Evolutionary conservation across 169 alveolate species (phyloP).

Genomic region (Cryptosporidium meleagridis): DNA sequence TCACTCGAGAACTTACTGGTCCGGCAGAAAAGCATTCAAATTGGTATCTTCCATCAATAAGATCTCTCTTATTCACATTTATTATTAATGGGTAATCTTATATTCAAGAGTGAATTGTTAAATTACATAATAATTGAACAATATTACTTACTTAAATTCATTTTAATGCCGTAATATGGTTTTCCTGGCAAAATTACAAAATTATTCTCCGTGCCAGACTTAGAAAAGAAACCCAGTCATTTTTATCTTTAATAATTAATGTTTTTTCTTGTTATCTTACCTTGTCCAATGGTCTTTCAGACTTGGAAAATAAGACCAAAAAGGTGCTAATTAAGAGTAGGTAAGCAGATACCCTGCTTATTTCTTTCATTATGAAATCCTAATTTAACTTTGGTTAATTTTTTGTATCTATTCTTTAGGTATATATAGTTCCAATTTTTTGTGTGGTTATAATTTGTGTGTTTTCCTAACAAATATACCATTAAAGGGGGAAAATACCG

Average conservation of each 20-base stretch:
- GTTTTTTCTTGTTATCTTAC: not conserved
- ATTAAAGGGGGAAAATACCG: slow-evolving; percentile 5
- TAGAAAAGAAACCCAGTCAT: not conserved
- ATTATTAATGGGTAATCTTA: slow-evolving; percentile 20
- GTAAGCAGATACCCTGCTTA: not conserved
- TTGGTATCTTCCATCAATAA: slow-evolving; percentile 24
- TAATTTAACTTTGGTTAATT: not conserved
- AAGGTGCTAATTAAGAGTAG: not conserved
- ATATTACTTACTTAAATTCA: slow-evolving; percentile 15
- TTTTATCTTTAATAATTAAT: not conserved
- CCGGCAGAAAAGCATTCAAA: slow-evolving; percentile 49
- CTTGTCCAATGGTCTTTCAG: not conserved
- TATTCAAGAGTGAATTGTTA: not conserved
- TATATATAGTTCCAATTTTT: not conserved
- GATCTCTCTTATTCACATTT: slow-evolving; percentile 6
- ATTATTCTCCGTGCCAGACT: not conserved
- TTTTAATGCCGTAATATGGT: slow-evolving; percentile 30
- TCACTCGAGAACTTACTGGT: slow-evolving; percentile 32
- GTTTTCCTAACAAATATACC: not conserved
- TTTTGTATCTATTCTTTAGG: not conserved
- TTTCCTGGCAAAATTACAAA: slow-evolving; percentile 45
- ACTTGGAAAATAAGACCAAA: not conserved
- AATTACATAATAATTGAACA: not conserved
- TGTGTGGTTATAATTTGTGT: not conserved
- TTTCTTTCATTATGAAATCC: not conserved